phyloP scores from a whole-genome alignment of 1,284 basidiomycete genomes.

The Boletellus deceptivus region DNA sequence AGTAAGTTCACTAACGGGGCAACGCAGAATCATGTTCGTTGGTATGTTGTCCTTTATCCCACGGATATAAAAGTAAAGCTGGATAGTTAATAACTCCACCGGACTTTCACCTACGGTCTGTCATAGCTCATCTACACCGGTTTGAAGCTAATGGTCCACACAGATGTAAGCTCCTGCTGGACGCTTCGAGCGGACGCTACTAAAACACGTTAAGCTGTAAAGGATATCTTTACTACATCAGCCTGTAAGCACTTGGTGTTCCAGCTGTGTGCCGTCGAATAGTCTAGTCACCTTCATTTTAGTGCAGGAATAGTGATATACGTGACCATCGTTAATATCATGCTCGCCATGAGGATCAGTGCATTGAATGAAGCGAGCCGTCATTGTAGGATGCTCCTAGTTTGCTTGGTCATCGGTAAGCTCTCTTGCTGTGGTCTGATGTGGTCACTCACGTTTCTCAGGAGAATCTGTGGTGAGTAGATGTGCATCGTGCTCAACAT shows the following conservation, averaged over 20 bases:
- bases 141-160: background rate
- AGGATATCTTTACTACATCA: conserved; percentile 20
- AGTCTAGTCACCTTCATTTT: background rate
- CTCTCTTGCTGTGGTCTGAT: background rate
- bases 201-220: conserved; percentile 14
- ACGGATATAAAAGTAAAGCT: background rate
- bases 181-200: background rate
- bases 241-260: conserved; percentile 12
- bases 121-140: background rate
- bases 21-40: conserved; percentile 13
- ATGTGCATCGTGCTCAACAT: background rate
- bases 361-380: conserved; percentile 9
- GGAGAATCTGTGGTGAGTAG: conserved; percentile 17
- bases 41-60: conserved; percentile 7
- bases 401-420: conserved; percentile 19
- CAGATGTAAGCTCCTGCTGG: conserved; percentile 19
- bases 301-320: conserved; percentile 22
- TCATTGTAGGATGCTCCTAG: conserved; percentile 9
- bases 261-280: background rate
- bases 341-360: conserved; percentile 17
- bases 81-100: conserved; percentile 19
- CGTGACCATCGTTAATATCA: conserved; percentile 20
- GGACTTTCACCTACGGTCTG: conserved; percentile 17
- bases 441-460: background rate
- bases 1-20: background rate